Conservation (phyloP, 2,329 filamentous ascomycete genomes). For the Fusarium nodosum region DNA sequence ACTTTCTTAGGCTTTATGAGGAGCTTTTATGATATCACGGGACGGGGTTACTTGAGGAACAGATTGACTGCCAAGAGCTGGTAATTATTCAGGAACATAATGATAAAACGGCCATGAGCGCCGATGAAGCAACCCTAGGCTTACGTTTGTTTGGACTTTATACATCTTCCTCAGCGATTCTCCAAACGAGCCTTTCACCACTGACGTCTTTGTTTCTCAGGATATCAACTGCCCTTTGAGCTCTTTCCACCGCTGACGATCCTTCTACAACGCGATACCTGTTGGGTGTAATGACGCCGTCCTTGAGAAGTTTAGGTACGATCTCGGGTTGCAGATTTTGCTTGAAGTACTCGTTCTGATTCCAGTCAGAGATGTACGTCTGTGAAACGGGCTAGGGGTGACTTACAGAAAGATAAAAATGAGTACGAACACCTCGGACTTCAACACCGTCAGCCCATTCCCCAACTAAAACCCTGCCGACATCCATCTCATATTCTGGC, state of each 20-base stretch:
- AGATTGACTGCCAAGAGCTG: conserved; percentile 2
- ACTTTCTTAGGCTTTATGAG: background rate
- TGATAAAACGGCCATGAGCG: background rate
- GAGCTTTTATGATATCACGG: background rate
- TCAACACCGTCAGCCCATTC: conserved; percentile 67
- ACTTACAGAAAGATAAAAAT: conserved; percentile 49
- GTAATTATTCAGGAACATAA: background rate
- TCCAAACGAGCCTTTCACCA: conserved; percentile 59
- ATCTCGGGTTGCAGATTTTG: conserved; percentile 68
- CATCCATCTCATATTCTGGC: conserved; percentile 69
- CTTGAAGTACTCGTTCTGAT: conserved; percentile 68
- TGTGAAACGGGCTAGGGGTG: background rate
- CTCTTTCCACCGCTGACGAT: conserved; percentile 55
- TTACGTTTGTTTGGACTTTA: background rate
- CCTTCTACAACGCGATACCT: conserved; percentile 60
- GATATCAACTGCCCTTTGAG: conserved; percentile 55
- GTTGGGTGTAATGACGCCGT: conserved; percentile 58
- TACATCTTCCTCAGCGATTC: conserved; percentile 37
- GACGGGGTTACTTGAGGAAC: background rate
- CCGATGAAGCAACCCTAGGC: background rate
- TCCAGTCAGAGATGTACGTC: conserved; percentile 10
- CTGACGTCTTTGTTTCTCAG: conserved; percentile 57
- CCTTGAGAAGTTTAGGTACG: conserved; percentile 62
- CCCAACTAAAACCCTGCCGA: conserved; percentile 53
- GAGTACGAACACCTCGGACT: conserved; percentile 63